Evolutionary conservation across 2,329 filamentous ascomycete genomes (phyloP).

Genomic region (Aspergillus clavatus): DNA sequence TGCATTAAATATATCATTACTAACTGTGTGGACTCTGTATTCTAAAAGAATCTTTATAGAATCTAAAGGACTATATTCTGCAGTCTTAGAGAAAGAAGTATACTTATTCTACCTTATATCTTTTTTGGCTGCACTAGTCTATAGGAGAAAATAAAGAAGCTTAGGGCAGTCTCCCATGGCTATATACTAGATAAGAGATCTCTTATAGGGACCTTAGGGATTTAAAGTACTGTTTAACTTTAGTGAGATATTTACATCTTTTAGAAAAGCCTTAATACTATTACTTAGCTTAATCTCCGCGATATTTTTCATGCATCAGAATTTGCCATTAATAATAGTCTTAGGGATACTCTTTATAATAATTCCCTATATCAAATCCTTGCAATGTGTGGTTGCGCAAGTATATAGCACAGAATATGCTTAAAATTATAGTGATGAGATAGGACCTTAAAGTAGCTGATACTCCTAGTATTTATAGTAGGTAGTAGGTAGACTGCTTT

Average conservation of each 20-base stretch:
- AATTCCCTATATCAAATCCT: background rate
- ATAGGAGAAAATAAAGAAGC: constrained; percentile 2
- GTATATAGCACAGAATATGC: background rate
- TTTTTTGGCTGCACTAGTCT: background rate
- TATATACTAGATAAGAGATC: constrained; percentile 4
- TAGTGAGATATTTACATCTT: background rate
- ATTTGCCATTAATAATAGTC: background rate
- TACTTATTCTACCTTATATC: constrained; percentile 4
- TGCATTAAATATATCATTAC: no score
- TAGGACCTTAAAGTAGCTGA: background rate
- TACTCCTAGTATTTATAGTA: background rate
- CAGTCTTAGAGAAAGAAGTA: constrained; percentile 8
- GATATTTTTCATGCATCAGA: background rate
- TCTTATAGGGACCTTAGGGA: background rate
- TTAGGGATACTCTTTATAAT: background rate
- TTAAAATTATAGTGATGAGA: background rate
- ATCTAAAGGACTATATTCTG: constrained; percentile 5
- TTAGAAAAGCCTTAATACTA: background rate
- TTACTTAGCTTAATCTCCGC: background rate
- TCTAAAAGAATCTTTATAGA: constrained; percentile 3
- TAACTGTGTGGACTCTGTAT: no score
- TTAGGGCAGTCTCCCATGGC: constrained; percentile 5
- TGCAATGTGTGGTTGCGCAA: background rate
- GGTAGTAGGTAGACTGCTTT: background rate
- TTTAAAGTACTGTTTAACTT: background rate